Percentiles rank a stretch among this genome's conserved stretches.
Conservation (phyloP, 306 rosid species). For the Acacia acuminata region DNA sequence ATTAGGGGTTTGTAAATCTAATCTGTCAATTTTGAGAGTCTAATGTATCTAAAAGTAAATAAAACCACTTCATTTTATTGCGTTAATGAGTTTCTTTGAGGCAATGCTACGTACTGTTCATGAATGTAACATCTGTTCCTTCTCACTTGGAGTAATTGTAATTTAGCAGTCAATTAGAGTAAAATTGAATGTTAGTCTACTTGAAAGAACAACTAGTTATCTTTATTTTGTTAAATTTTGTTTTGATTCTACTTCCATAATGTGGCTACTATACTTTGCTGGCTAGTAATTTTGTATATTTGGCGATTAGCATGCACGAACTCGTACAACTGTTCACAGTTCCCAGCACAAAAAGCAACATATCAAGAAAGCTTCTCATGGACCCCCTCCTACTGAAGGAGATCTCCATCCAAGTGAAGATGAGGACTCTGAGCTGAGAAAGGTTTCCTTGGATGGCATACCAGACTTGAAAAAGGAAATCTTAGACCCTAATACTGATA, state of each 20-base stretch:
- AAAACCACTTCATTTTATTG: not conserved
- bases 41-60: not conserved
- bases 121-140: not conserved
- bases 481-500: conserved; percentile 29
- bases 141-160: not conserved
- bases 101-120: not conserved
- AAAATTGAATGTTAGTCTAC: not conserved
- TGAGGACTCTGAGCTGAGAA: conserved; percentile 45
- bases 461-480: conserved; percentile 45
- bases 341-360: conserved; percentile 60
- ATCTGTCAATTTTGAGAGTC: not conserved
- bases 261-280: not conserved
- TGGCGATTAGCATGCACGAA: not conserved
- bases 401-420: conserved; percentile 45
- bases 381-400: conserved; percentile 42
- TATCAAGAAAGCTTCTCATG: conserved; percentile 55
- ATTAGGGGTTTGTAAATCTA: not conserved
- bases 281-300: conserved; percentile 2
- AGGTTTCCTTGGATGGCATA: conserved; percentile 27
- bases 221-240: not conserved
- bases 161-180: not conserved
- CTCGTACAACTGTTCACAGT: conserved; percentile 43
- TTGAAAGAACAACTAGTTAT: not conserved
- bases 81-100: not conserved
- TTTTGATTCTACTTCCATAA: not conserved